A percentile compares a stretch with the other conserved stretches of the same genome.
phyloP scores from a whole-genome alignment of 2,329 filamentous ascomycete species.

The Cyclaneusma minus region DNA sequence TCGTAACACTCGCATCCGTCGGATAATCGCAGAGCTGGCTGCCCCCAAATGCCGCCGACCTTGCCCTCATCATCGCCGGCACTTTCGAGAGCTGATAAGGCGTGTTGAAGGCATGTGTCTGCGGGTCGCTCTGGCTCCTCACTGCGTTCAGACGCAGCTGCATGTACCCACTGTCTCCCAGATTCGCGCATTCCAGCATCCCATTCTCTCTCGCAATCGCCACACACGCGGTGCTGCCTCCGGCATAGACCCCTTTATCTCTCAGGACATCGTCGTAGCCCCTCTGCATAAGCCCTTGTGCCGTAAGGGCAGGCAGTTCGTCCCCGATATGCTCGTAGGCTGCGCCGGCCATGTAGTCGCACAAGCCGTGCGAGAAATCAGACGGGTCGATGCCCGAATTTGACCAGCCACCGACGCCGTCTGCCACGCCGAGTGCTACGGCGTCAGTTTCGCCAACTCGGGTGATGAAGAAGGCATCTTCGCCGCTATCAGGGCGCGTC shows the following conservation, averaged over 20 bases:
- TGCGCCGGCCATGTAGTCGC: slow-evolving; percentile 76
- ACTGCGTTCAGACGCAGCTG: slow-evolving; percentile 77
- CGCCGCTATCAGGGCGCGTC: slow-evolving; percentile 62
- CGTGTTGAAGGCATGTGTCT: slow-evolving; percentile 96
- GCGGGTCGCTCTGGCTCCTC: slow-evolving; percentile 65
- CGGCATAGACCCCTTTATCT: slow-evolving; percentile 60
- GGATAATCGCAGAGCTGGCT: slow-evolving; percentile 70
- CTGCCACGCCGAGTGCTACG: slow-evolving; percentile 77
- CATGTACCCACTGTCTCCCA: slow-evolving; percentile 89
- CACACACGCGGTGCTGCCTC: slow-evolving; percentile 87
- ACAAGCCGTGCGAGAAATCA: slow-evolving; percentile 87
- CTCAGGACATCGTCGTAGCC: slow-evolving; percentile 72
- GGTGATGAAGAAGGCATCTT: slow-evolving; percentile 92
- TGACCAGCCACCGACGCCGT: slow-evolving; percentile 91
- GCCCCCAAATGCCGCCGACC: slow-evolving; percentile 73
- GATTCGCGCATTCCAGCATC: slow-evolving; percentile 72
- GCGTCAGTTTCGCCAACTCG: slow-evolving; percentile 56
- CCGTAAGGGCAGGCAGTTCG: slow-evolving; percentile 27
- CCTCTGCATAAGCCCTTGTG: slow-evolving; percentile 59
- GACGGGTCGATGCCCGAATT: slow-evolving; percentile 87
- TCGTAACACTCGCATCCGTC: slow-evolving; percentile 65
- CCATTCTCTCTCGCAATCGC: slow-evolving; percentile 61
- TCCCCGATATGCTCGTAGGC: slow-evolving; percentile 28
- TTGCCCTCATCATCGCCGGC: slow-evolving; percentile 61
- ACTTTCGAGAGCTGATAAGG: slow-evolving; percentile 88